A percentile compares a stretch with the other conserved stretches of the same genome.
phyloP scores from a whole-genome alignment of 2,329 filamentous ascomycete genomes.

The Polychaeton citri region DNA sequence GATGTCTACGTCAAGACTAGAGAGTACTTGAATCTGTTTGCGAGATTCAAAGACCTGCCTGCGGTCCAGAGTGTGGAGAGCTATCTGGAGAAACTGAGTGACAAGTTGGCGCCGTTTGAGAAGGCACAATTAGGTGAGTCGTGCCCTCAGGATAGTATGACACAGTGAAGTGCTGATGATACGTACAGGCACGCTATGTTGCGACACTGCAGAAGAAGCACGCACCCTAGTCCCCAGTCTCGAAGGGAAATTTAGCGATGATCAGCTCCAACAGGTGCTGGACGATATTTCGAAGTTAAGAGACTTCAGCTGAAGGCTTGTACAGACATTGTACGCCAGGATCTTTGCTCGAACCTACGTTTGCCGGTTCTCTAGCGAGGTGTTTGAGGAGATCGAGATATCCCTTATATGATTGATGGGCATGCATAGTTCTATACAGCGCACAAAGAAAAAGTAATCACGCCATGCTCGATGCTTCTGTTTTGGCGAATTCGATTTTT shows the following conservation, averaged over 20 bases:
- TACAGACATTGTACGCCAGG: too few relatives aligned
- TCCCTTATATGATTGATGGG: too few relatives aligned
- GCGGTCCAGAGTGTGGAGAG: constrained; percentile 82
- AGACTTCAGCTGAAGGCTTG: constrained; percentile 21
- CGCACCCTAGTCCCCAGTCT: constrained; percentile 89
- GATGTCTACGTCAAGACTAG: constrained; percentile 42
- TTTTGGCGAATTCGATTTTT: too few relatives aligned
- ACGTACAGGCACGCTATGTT: constrained; percentile 67
- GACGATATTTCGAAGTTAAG: constrained; percentile 80
- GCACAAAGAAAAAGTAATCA: too few relatives aligned
- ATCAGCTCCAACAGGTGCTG: constrained; percentile 73
- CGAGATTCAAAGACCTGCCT: constrained; percentile 89
- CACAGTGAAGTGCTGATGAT: constrained; percentile 2
- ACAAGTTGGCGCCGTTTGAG: constrained; percentile 59
- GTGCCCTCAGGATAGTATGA: background rate
- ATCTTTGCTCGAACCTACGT: too few relatives aligned
- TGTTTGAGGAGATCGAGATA: too few relatives aligned
- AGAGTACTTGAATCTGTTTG: constrained; percentile 87
- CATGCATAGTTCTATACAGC: too few relatives aligned
- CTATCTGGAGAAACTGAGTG: constrained; percentile 41
- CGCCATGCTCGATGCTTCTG: too few relatives aligned
- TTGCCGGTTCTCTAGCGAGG: too few relatives aligned
- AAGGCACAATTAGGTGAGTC: constrained; percentile 71
- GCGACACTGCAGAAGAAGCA: constrained; percentile 85
- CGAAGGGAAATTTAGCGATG: constrained; percentile 78